Conservation (phyloP, 352 stramenopile genomes). For the Globisporangium perplexum region DNA sequence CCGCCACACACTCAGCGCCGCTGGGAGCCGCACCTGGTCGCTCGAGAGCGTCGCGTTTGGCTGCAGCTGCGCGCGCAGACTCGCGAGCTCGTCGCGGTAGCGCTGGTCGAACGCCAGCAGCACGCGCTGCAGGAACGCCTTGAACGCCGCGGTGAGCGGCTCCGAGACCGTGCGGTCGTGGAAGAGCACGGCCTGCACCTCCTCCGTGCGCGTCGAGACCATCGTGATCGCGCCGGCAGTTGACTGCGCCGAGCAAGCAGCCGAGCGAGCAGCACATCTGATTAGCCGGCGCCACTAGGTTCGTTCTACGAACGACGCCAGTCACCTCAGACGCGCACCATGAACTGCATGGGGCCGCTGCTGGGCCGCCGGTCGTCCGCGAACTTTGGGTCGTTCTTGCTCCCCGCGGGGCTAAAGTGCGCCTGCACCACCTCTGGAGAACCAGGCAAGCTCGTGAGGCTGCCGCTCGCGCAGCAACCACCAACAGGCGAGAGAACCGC, state of each 20-base stretch:
- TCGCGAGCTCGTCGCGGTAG: conserved; percentile 34
- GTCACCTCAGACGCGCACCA: conserved; percentile 10
- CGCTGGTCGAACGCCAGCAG: conserved; percentile 40
- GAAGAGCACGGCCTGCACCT: conserved; percentile 68
- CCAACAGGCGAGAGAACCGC: background rate
- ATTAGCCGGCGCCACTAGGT: no score
- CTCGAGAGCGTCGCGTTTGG: conserved; percentile 26
- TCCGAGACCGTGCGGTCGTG: conserved; percentile 60
- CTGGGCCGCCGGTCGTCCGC: conserved; percentile 11
- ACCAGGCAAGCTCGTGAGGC: background rate
- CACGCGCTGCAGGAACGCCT: conserved; percentile 52
- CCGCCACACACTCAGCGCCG: no score
- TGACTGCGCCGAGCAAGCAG: conserved; percentile 11
- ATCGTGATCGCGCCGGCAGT: conserved; percentile 56
- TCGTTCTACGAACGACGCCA: no score
- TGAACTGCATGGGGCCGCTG: conserved; percentile 16
- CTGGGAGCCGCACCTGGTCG: conserved; percentile 16
- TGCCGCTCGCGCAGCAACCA: background rate
- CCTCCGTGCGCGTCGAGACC: conserved; percentile 57
- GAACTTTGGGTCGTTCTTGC: conserved; percentile 14
- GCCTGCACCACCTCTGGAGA: conserved; percentile 56
- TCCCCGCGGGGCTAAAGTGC: conserved; percentile 47
- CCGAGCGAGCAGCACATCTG: background rate
- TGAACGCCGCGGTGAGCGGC: conserved; percentile 34
- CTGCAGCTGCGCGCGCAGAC: conserved; percentile 36